A percentile compares a stretch with the other conserved stretches of the same genome.
Conservation (phyloP, 225 moss, liverwort and hornwort genomes). For the Rhytidiadelphus loreus region DNA sequence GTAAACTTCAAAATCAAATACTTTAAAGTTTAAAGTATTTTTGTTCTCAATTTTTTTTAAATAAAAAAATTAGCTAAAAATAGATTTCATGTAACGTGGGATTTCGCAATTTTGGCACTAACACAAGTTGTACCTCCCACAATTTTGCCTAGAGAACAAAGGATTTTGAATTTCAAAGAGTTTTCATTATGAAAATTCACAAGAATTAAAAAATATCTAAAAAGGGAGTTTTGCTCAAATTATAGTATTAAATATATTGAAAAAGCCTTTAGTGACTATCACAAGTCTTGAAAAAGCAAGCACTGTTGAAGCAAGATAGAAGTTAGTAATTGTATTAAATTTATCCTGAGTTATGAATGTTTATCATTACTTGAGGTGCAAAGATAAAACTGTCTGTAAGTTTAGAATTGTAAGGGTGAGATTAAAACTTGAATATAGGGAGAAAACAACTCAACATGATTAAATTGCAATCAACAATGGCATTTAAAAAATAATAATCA, state of each 20-base stretch:
- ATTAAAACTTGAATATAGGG: neutral
- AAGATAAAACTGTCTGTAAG: fast-evolving
- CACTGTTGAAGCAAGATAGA: too few relatives aligned
- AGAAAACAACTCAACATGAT: neutral
- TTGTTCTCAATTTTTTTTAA: neutral
- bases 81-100: too few relatives aligned
- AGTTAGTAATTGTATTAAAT: neutral
- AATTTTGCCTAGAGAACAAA: too few relatives aligned
- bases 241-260: neutral
- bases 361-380: neutral
- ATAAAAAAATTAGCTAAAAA: too few relatives aligned
- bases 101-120: neutral
- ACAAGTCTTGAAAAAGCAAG: neutral
- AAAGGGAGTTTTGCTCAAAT: fast-evolving
- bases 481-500: neutral
- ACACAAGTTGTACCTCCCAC: fast-evolving
- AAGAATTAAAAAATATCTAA: neutral
- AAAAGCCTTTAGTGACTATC: neutral
- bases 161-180: neutral
- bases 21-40: too few relatives aligned
- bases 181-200: neutral
- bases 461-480: neutral
- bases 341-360: too few relatives aligned
- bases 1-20: too few relatives aligned
- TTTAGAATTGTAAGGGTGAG: neutral